Evolutionary conservation across 2,329 filamentous ascomycete genomes (phyloP).

Genomic region (Epicoccum nigrum): DNA sequence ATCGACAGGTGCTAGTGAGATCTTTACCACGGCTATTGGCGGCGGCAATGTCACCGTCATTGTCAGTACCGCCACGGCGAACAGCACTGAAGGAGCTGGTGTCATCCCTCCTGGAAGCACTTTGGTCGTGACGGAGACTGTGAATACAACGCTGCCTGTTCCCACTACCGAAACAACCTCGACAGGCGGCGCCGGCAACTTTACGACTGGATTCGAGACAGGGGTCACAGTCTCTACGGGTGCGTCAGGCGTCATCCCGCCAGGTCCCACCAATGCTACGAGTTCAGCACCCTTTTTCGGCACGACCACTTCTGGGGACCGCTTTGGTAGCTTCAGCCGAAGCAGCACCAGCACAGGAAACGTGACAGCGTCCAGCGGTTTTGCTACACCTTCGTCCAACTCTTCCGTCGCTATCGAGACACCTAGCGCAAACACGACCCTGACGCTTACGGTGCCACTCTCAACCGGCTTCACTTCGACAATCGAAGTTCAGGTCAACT

Average conservation of each 20-base stretch:
- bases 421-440: neutral
- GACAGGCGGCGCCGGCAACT: constrained; percentile 11
- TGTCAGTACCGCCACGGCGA: constrained; percentile 6
- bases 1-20: constrained; percentile 22
- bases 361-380: constrained; percentile 17
- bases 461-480: constrained; percentile 3
- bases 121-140: neutral
- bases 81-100: constrained; percentile 16
- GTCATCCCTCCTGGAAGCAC: constrained; percentile 16
- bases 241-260: constrained; percentile 2
- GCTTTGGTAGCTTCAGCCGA: neutral
- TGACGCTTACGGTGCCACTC: constrained; percentile 1
- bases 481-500: neutral
- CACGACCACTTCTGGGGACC: neutral
- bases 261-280: constrained; percentile 7
- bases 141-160: constrained; percentile 4
- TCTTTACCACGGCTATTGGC: constrained; percentile 6
- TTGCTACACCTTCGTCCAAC: constrained; percentile 5
- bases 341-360: constrained; percentile 2
- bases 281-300: neutral
- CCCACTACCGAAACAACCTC: neutral
- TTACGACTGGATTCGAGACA: constrained; percentile 8
- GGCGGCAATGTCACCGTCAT: constrained; percentile 8
- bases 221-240: constrained; percentile 3
- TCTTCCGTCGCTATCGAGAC: neutral